phyloP scores from a whole-genome alignment of 192 early-diverging fungal species.

The Powellomyces hirtus region DNA sequence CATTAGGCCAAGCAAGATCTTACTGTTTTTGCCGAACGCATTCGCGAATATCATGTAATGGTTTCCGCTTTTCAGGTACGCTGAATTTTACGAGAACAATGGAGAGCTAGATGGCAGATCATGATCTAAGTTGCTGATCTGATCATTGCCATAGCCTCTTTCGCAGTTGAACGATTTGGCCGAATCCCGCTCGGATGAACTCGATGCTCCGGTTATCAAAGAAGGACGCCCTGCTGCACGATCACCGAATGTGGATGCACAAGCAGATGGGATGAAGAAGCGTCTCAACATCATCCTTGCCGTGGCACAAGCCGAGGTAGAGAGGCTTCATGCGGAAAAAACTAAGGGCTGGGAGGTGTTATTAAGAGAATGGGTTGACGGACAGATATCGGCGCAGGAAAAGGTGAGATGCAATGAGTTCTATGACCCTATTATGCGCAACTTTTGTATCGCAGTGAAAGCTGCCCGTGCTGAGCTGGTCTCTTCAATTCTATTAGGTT shows the following conservation, averaged over 20 bases:
- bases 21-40: constrained; percentile 13
- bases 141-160: too few species aligned
- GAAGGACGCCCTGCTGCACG: not conserved
- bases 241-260: not conserved
- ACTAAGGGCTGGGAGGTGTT: not conserved
- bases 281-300: constrained; percentile 5
- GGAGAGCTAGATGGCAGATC: too few species aligned
- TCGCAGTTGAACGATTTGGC: constrained; percentile 22
- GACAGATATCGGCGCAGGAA: constrained; percentile 21
- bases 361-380: constrained; percentile 11
- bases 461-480: not conserved
- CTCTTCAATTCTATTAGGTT: not conserved
- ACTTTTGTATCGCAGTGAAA: not conserved
- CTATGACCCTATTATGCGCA: not conserved
- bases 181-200: constrained; percentile 17
- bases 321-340: constrained; percentile 22
- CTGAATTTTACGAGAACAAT: too few species aligned
- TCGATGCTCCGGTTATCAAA: not conserved
- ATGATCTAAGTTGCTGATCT: too few species aligned
- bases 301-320: constrained; percentile 21
- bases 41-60: constrained; percentile 11
- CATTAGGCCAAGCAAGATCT: constrained; percentile 6
- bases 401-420: constrained; percentile 10
- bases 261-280: constrained; percentile 3
- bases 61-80: constrained; percentile 10